Conservation (phyloP, 2,329 filamentous ascomycete genomes). For the Diaporthe caulivora region DNA sequence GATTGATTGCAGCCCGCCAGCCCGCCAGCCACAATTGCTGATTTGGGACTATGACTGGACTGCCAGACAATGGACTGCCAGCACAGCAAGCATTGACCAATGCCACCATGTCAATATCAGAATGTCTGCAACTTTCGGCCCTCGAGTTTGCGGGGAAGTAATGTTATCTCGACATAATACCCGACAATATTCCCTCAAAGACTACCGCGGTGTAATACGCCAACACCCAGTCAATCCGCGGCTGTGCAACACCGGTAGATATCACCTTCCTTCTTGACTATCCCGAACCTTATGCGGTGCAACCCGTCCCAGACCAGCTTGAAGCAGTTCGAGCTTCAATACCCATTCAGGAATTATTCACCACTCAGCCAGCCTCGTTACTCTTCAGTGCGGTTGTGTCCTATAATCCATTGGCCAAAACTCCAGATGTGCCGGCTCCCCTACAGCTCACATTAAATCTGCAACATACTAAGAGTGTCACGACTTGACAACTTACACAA, state of each 20-base stretch:
- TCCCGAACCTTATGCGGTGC: neutral
- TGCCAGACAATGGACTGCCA: neutral
- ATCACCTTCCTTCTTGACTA: neutral
- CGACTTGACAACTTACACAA: neutral
- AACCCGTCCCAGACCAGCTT: neutral
- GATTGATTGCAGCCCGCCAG: no score
- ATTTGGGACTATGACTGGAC: neutral
- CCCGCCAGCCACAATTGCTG: slow-evolving; percentile 7
- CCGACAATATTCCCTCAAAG: neutral
- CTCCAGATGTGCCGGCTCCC: no score
- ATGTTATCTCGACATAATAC: neutral
- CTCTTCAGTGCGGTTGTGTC: neutral
- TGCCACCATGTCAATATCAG: neutral
- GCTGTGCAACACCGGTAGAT: neutral
- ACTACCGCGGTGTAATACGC: neutral
- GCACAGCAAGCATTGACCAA: neutral
- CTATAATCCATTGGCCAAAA: neutral
- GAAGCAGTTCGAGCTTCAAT: neutral
- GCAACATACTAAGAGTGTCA: neutral
- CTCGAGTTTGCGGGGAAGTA: neutral
- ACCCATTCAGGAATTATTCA: slow-evolving; percentile 2
- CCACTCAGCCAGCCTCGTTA: slow-evolving; percentile 8
- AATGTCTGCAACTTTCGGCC: neutral
- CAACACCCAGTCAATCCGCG: neutral
- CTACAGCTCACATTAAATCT: neutral